These are phyloP conservation scores for Paramecium biaurelia DNA, from an alignment of 73 alveolate species.

Conservation along the genomic window DNA sequence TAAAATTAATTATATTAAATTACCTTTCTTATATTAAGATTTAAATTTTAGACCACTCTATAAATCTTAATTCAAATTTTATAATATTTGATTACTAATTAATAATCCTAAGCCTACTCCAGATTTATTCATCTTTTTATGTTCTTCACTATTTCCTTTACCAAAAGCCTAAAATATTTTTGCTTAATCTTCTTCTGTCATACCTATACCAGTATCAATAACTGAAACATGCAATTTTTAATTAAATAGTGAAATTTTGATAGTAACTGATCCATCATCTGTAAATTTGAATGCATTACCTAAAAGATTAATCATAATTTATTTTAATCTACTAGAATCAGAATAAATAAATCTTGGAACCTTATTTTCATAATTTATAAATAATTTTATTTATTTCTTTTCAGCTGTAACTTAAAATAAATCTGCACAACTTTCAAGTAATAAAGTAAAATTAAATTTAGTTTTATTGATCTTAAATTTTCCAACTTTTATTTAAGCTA, in stretches of 20 bases:
- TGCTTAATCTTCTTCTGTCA: not conserved
- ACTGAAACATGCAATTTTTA: not conserved
- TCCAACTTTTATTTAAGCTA: constrained; percentile 60
- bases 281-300: constrained; percentile 50
- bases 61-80: not conserved
- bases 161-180: constrained; percentile 37
- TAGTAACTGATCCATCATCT: not conserved
- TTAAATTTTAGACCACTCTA: constrained; percentile 27
- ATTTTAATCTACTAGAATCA: constrained; percentile 22
- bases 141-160: constrained; percentile 49
- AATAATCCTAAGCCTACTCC: constrained; percentile 51
- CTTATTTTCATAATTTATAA: constrained; percentile 34
- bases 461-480: constrained; percentile 45
- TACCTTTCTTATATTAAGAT: constrained; percentile 35
- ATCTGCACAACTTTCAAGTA: constrained; percentile 24
- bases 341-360: constrained; percentile 23
- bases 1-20: not conserved
- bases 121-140: not conserved
- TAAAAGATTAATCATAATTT: constrained; percentile 1
- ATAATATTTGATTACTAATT: constrained; percentile 15
- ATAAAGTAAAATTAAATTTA: constrained; percentile 45
- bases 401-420: constrained; percentile 59
- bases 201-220: constrained; percentile 29
- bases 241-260: not conserved
- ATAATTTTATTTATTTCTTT: not conserved